These are phyloP conservation scores for Ceratocystis harringtonii DNA, from an alignment of 2,329 filamentous ascomycete species.

Conservation along the genomic window DNA sequence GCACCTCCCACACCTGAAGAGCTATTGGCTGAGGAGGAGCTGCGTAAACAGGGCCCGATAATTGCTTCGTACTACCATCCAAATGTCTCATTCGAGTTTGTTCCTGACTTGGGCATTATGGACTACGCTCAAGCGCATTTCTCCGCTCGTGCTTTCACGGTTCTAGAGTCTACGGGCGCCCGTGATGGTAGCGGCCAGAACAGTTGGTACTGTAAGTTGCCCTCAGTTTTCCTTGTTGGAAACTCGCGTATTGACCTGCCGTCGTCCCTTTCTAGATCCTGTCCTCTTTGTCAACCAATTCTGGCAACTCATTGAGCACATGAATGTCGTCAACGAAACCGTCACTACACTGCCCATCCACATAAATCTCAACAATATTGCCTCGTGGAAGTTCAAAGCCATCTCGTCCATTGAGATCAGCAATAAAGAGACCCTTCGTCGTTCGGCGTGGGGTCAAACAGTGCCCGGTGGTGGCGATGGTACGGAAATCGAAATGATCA, in stretches of 20 bases:
- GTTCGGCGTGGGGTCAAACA: constrained; percentile 58
- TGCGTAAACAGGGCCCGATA: constrained; percentile 43
- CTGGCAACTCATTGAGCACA: constrained; percentile 86
- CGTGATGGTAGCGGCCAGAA: constrained; percentile 75
- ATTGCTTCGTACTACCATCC: constrained; percentile 86
- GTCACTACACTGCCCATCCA: constrained; percentile 68
- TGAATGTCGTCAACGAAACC: constrained; percentile 83
- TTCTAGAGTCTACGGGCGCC: constrained; percentile 63
- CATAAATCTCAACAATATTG: constrained; percentile 67
- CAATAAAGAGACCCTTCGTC: constrained; percentile 65
- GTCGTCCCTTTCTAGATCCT: constrained; percentile 35
- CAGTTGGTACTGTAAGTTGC: constrained; percentile 61
- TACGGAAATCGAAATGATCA: constrained; percentile 91
- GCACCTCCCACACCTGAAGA: constrained; percentile 27
- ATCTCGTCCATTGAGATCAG: constrained; percentile 75
- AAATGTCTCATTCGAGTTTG: constrained; percentile 77
- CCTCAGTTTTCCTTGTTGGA: background rate
- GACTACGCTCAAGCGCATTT: constrained; percentile 53
- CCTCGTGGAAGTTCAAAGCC: constrained; percentile 79
- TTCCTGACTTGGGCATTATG: constrained; percentile 63
- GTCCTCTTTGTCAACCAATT: constrained; percentile 89
- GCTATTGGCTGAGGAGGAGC: constrained; percentile 37
- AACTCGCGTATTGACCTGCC: no score
- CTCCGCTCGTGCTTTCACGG: constrained; percentile 61
- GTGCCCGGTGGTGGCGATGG: constrained; percentile 72